Percentiles rank a stretch among this genome's conserved stretches.
phyloP scores from a whole-genome alignment of 2,329 filamentous ascomycete species.

The Stemphylium vesicarium region DNA sequence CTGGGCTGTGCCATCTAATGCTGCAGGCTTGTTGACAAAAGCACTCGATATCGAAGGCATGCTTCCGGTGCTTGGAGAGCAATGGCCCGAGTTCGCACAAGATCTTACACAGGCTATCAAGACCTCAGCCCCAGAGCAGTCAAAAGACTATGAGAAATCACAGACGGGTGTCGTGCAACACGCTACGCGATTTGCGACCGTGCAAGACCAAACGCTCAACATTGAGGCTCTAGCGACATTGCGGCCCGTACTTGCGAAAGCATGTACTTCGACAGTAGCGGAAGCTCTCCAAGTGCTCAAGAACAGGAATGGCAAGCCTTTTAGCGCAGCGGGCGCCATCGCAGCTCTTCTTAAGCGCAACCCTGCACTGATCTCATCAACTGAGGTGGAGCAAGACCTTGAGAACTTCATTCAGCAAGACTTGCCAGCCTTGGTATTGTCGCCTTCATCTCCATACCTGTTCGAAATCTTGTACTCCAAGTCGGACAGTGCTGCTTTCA shows the following conservation, averaged over 20 bases:
- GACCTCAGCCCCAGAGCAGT: conserved; percentile 80
- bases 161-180: conserved; percentile 72
- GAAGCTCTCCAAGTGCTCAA: conserved; percentile 59
- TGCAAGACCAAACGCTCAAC: conserved; percentile 38
- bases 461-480: conserved; percentile 67
- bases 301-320: conserved; percentile 68
- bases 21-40: conserved; percentile 48
- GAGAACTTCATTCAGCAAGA: conserved; percentile 60
- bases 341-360: conserved; percentile 58
- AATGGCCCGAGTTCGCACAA: conserved; percentile 69
- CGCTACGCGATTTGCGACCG: conserved; percentile 70
- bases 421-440: conserved; percentile 66
- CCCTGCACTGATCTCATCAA: conserved; percentile 50
- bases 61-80: conserved; percentile 57
- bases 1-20: conserved; percentile 59
- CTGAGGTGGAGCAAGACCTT: conserved; percentile 52
- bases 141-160: conserved; percentile 75
- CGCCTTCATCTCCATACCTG: conserved; percentile 71
- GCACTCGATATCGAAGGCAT: conserved; percentile 53
- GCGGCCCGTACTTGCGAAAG: conserved; percentile 35
- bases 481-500: conserved; percentile 36
- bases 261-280: conserved; percentile 53
- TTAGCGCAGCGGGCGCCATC: conserved; percentile 67
- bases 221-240: conserved; percentile 12
- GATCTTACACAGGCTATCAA: conserved; percentile 71